These are phyloP conservation scores for Salvia hispanica DNA, from an alignment of 257 asterid species.

Conservation along the genomic window DNA sequence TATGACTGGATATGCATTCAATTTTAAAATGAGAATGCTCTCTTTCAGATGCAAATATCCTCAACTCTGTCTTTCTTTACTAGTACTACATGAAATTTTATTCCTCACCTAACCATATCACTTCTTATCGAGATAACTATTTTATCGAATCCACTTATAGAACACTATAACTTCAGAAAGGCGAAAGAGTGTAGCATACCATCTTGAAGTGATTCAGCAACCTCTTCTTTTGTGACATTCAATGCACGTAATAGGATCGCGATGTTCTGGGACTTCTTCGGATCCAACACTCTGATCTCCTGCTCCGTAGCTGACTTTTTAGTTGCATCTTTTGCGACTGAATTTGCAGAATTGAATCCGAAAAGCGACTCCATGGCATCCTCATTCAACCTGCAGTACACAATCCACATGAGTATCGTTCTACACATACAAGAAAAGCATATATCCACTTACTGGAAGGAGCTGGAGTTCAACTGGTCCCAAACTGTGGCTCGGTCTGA, in stretches of 20 bases:
- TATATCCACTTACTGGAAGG: conserved; percentile 81
- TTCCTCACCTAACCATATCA: background rate
- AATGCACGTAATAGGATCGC: conserved; percentile 88
- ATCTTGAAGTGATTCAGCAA: conserved; percentile 82
- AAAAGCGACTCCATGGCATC: conserved; percentile 95
- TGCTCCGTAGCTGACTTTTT: conserved; percentile 54
- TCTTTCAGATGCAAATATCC: background rate
- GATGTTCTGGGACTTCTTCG: conserved; percentile 96
- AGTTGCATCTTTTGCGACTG: conserved; percentile 60
- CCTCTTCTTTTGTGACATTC: conserved; percentile 91
- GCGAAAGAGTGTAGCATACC: conserved; percentile 50
- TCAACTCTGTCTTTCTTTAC: background rate
- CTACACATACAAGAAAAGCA: background rate
- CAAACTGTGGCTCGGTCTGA: conserved; percentile 90
- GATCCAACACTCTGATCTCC: conserved; percentile 86
- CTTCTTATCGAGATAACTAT: background rate
- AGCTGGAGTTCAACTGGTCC: conserved; percentile 92
- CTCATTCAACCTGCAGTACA: conserved; percentile 72
- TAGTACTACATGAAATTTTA: too few species aligned
- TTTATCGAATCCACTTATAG: conserved; percentile 18
- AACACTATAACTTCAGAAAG: conserved; percentile 1
- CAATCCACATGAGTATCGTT: conserved; percentile 23
- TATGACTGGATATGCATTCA: background rate
- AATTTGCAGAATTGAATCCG: conserved; percentile 64
- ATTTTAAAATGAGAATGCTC: background rate